Percentiles rank a stretch among this genome's conserved stretches.
Conservation (phyloP, 1,284 basidiomycete species). For the Ceratobasidium sp. region DNA sequence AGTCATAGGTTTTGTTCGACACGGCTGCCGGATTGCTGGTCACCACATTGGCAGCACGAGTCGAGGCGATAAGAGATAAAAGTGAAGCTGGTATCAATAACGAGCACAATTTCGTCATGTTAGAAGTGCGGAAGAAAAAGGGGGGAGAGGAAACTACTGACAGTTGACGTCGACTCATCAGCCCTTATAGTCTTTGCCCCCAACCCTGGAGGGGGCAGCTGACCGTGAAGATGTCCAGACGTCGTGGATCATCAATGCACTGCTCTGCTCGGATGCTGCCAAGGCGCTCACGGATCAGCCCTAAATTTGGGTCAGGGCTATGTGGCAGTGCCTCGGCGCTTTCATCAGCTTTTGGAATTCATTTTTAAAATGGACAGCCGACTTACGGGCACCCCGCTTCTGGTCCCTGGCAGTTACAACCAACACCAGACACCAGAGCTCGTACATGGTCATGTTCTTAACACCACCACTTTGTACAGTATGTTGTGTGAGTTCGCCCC, state of each 20-base stretch:
- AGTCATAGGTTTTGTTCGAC: conserved; percentile 64
- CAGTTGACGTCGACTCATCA: neutral
- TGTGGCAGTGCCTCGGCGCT: neutral
- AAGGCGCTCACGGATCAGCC: neutral
- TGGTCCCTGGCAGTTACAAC: no score
- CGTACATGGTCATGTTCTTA: no score
- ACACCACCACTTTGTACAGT: no score
- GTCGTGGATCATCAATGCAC: neutral
- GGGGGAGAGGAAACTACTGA: neutral
- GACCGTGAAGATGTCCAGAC: neutral
- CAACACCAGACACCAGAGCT: no score
- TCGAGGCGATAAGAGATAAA: neutral
- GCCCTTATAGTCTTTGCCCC: neutral
- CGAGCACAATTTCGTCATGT: neutral
- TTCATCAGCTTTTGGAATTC: no score
- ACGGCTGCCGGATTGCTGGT: conserved; percentile 25
- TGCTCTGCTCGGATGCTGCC: no score
- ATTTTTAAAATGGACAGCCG: no score
- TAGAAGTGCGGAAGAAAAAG: neutral
- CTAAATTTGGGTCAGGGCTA: neutral
- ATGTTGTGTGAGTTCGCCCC: no score
- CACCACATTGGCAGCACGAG: conserved; percentile 14
- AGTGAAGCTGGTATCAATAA: neutral
- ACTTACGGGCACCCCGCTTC: no score
- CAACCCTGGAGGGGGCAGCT: neutral